A percentile compares a stretch with the other conserved stretches of the same genome.
phyloP scores from a whole-genome alignment of 2,329 filamentous ascomycete genomes.

The Penicillium sp. region DNA sequence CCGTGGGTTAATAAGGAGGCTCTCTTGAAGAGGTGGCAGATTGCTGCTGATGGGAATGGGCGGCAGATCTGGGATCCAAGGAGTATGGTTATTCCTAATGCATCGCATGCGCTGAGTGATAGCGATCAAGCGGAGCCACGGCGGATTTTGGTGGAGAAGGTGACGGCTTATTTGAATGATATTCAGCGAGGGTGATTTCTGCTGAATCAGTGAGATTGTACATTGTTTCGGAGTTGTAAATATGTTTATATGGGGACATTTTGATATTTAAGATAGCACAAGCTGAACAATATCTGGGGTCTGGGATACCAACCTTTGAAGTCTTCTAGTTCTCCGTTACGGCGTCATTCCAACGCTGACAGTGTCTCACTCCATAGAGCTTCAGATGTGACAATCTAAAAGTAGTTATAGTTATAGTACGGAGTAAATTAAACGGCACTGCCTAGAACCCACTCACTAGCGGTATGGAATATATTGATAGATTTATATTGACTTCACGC shows the following conservation, averaged over 20 bases:
- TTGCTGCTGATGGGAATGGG: conserved; percentile 33
- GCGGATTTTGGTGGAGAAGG: conserved; percentile 50
- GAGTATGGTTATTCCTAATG: conserved; percentile 48
- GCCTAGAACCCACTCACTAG: not conserved
- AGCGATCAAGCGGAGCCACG: conserved; percentile 40
- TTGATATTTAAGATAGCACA: not conserved
- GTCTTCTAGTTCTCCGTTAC: not conserved
- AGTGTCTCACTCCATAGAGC: not conserved
- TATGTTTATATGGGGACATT: not conserved
- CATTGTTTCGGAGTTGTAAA: not conserved
- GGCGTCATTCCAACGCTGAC: not conserved
- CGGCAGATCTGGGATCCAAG: conserved; percentile 44
- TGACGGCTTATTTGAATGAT: conserved; percentile 50
- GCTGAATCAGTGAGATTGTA: not conserved
- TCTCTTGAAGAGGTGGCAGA: conserved; percentile 42
- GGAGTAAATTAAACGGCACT: no score
- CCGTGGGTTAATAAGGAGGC: conserved; percentile 44
- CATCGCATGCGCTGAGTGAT: conserved; percentile 32
- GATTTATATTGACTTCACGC: not conserved
- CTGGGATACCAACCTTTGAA: not conserved
- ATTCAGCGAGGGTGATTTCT: conserved; percentile 12
- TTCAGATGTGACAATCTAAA: not conserved
- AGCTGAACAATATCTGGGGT: not conserved
- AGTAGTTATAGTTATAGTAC: not conserved
- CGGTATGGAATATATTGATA: not conserved